A percentile compares a stretch with the other conserved stretches of the same genome.
phyloP scores from a whole-genome alignment of 2,329 filamentous ascomycete species.

The Salinomyces thailandicus region DNA sequence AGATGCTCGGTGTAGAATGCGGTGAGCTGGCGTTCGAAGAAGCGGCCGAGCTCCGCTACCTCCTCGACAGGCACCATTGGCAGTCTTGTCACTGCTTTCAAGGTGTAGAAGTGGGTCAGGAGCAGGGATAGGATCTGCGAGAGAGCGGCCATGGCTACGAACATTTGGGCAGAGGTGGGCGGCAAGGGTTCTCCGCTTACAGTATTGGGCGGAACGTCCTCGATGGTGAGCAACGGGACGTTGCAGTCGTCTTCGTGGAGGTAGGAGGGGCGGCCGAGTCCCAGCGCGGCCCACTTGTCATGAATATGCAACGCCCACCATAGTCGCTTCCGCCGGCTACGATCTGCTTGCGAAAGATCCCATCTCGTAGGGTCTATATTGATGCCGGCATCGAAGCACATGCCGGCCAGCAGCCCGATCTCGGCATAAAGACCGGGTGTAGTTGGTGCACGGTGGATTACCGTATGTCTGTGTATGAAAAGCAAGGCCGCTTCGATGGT shows the following conservation, averaged over 20 bases:
- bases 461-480: slow-evolving; percentile 12
- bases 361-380: slow-evolving; percentile 14
- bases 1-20: slow-evolving; percentile 10
- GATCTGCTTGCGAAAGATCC: slow-evolving; percentile 9
- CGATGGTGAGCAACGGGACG: slow-evolving; percentile 8
- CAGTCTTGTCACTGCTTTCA: slow-evolving; percentile 9
- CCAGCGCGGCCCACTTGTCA: slow-evolving; percentile 14
- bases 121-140: slow-evolving; percentile 13
- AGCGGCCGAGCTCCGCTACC: slow-evolving; percentile 5
- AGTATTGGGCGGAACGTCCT: slow-evolving; percentile 10
- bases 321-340: slow-evolving; percentile 13
- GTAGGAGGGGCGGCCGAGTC: slow-evolving; percentile 13
- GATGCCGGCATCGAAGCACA: slow-evolving; percentile 14
- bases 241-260: slow-evolving; percentile 13
- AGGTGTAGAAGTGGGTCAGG: slow-evolving; percentile 14
- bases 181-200: slow-evolving; percentile 11
- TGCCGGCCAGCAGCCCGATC: slow-evolving; percentile 11
- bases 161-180: slow-evolving; percentile 11
- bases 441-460: slow-evolving; percentile 8
- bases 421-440: slow-evolving; percentile 13
- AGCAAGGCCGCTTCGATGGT: slow-evolving; percentile 13
- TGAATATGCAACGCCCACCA: slow-evolving; percentile 14
- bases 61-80: slow-evolving; percentile 6
- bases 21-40: slow-evolving; percentile 12
- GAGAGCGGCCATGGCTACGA: slow-evolving; percentile 15